Percentiles rank a stretch among this genome's conserved stretches.
These are phyloP conservation scores for Gymnopus androsaceus DNA, from an alignment of 1,284 basidiomycete genomes.

Conservation along the genomic window DNA sequence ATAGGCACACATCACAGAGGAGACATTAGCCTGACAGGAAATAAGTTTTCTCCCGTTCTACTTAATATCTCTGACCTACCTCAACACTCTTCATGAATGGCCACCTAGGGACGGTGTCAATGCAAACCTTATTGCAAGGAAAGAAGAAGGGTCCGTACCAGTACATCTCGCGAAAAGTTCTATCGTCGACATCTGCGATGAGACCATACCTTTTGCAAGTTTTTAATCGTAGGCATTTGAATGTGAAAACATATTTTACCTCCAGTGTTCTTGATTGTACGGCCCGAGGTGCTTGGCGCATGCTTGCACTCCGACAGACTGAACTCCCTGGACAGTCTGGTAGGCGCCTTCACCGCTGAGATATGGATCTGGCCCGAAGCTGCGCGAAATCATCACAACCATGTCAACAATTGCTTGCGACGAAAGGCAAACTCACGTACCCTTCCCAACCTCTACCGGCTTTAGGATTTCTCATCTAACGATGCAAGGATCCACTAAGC, in stretches of 20 bases:
- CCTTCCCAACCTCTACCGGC: slow-evolving; percentile 60
- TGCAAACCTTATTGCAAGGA: too few species aligned
- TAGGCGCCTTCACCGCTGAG: slow-evolving; percentile 66
- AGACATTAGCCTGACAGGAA: slow-evolving; percentile 55
- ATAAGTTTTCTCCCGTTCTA: neutral
- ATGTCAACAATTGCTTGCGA: neutral
- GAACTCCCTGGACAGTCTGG: slow-evolving; percentile 62
- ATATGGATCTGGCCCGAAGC: slow-evolving; percentile 68
- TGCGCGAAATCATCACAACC: slow-evolving; percentile 17
- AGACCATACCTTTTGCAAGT: slow-evolving; percentile 29
- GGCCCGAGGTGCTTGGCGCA: slow-evolving; percentile 66
- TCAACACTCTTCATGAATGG: slow-evolving; percentile 55
- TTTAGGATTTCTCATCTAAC: slow-evolving; percentile 25
- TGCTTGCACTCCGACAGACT: slow-evolving; percentile 64
- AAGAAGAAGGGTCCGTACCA: too few species aligned
- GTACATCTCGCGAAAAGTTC: slow-evolving; percentile 65
- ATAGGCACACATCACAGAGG: slow-evolving; percentile 76
- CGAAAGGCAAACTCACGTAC: neutral
- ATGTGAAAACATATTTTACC: slow-evolving; percentile 26
- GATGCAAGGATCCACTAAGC: neutral
- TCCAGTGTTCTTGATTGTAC: slow-evolving; percentile 57
- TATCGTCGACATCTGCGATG: slow-evolving; percentile 61
- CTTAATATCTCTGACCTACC: slow-evolving; percentile 25
- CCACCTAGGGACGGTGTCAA: too few species aligned
- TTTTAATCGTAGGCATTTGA: neutral